A percentile compares a stretch with the other conserved stretches of the same genome.
Conservation (phyloP, 129 eudicot genomes). For the Tanacetum coccineum region DNA sequence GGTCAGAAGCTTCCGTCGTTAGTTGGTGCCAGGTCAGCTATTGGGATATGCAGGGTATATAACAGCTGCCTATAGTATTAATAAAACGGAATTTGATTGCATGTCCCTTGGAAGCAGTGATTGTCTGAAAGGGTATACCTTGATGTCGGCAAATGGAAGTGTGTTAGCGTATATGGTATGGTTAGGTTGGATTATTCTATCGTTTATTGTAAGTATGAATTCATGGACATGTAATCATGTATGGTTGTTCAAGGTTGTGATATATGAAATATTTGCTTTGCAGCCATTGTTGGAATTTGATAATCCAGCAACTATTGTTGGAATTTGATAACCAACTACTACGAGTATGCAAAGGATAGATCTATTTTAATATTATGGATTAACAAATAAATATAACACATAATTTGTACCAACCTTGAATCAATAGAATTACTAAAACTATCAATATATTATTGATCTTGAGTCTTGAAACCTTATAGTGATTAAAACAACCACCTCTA, state of each 20-base stretch:
- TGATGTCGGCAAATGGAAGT: constrained; percentile 12
- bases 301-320: too few relatives aligned
- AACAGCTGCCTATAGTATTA: constrained; percentile 14
- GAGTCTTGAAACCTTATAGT: too few relatives aligned
- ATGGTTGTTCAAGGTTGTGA: constrained; percentile 12
- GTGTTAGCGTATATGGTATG: constrained; percentile 24
- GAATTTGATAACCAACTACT: too few relatives aligned
- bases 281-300: too few relatives aligned
- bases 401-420: too few relatives aligned
- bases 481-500: too few relatives aligned
- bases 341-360: too few relatives aligned
- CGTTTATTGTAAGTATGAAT: constrained; percentile 2
- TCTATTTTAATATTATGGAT: too few relatives aligned
- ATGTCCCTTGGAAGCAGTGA: constrained; percentile 21
- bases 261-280: constrained; percentile 11
- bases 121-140: not conserved
- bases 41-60: not conserved
- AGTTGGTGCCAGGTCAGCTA: constrained; percentile 7
- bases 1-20: constrained; percentile 78
- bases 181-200: not conserved
- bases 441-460: too few relatives aligned
- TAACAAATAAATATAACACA: too few relatives aligned
- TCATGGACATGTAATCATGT: constrained; percentile 18
- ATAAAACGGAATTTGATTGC: constrained; percentile 20
- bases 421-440: too few relatives aligned